Conservation (phyloP, 2,329 filamentous ascomycete genomes). For the Pyrenochaeta sp. region DNA sequence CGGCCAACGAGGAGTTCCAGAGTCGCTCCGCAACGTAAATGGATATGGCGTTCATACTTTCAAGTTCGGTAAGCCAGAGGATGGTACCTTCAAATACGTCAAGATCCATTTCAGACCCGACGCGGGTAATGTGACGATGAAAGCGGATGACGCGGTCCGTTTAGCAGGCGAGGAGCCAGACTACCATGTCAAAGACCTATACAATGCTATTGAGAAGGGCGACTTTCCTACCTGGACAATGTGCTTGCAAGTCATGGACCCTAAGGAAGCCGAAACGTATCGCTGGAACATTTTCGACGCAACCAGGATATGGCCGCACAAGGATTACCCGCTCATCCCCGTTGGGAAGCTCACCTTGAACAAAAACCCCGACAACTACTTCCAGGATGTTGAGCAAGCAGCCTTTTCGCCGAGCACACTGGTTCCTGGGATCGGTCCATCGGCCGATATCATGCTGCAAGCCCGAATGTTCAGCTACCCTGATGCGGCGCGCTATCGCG, state of each 20-base stretch:
- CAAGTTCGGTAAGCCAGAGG: slow-evolving; percentile 36
- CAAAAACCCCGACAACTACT: slow-evolving; percentile 69
- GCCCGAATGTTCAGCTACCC: slow-evolving; percentile 70
- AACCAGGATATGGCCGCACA: slow-evolving; percentile 64
- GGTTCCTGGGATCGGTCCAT: slow-evolving; percentile 69
- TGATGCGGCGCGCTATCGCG: slow-evolving; percentile 61
- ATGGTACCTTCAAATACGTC: slow-evolving; percentile 60
- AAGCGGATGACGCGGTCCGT: slow-evolving; percentile 46
- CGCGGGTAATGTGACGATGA: slow-evolving; percentile 57
- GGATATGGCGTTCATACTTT: slow-evolving; percentile 60
- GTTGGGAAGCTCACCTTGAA: slow-evolving; percentile 63
- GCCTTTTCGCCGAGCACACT: slow-evolving; percentile 72
- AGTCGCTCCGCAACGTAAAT: slow-evolving; percentile 57
- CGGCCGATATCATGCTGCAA: slow-evolving; percentile 69
- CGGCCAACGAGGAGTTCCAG: slow-evolving; percentile 59
- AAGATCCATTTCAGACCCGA: slow-evolving; percentile 62
- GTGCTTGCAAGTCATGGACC: slow-evolving; percentile 64
- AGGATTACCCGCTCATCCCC: slow-evolving; percentile 58
- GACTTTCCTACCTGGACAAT: slow-evolving; percentile 62
- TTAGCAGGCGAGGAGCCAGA: slow-evolving; percentile 50
- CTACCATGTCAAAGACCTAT: slow-evolving; percentile 51
- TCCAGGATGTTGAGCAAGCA: slow-evolving; percentile 73
- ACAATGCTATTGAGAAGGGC: slow-evolving; percentile 56
- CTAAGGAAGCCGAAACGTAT: slow-evolving; percentile 59
- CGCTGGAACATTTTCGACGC: slow-evolving; percentile 64